Evolutionary conservation across 257 asterid species (phyloP), one percentile per base, ranked within the genome.

Genomic region (Thymus quinquecostatus): DNA sequence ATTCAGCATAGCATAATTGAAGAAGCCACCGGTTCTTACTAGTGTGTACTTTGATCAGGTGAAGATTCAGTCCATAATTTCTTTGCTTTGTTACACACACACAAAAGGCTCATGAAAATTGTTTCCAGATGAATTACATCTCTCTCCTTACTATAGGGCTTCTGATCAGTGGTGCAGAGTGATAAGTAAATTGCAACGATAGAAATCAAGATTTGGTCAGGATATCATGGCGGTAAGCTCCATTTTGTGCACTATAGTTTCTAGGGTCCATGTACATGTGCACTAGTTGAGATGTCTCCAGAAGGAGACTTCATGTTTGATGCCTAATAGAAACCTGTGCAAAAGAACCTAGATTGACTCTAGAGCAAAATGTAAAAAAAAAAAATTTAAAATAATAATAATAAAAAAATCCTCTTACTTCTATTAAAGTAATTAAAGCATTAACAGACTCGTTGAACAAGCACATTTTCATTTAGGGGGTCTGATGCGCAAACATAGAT

Each of bases 111-210:
- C 14, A 54, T 10, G 54, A 14, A 74, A 38, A 33, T 74, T 32
- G 11, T n/a, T 54, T 67, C 83, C 84, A 10, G 84, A 76, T 74
- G 72, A 68, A 79, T 81, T 68, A 77, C 83, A 27, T 75, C 73
- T 50, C 70, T 83, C 3, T 77, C 80, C 73, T 72, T 84, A 75
- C 77, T 82, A 21, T 80, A 75, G 71, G 82, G 82, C 9, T 55
- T 69, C 33, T 64, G 73, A 75, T 53, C 11, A 72, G 34, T 5
- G 60, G 64, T 27, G 64, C 30, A 14, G 21, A 21, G 53, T 76
- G 8, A 54, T 78, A 70, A 59, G 69, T 79, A 55, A 72, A 82
- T 48, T 29, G 70, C 58, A 78, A 79, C 38, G 6, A 64, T n/a
- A 28, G 72, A 32, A 69, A 72, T 47, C 60, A 75, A 21, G 58